Conservation (phyloP, 352 stramenopile genomes). For the Blastocystis sp. region DNA sequence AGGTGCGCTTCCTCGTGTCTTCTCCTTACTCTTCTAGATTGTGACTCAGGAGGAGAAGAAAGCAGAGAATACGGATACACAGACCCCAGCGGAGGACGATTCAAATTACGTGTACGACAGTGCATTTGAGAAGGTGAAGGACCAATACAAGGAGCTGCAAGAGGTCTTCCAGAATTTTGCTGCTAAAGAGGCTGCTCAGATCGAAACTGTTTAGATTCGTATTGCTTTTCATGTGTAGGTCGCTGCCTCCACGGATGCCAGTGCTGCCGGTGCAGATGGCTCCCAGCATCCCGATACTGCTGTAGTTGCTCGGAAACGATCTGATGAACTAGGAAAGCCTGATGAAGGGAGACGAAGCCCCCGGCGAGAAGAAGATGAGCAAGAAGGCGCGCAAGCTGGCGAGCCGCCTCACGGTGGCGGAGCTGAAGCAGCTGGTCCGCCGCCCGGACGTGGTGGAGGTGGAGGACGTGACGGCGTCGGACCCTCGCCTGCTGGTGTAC, state of each 20-base stretch:
- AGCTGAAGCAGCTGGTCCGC: constrained; percentile 88
- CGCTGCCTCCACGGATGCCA: neutral
- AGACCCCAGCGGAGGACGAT: neutral
- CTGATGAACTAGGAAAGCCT: constrained; percentile 41
- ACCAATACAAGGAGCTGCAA: constrained; percentile 55
- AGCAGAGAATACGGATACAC: neutral
- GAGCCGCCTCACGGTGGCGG: constrained; percentile 86
- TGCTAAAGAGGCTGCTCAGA: constrained; percentile 27
- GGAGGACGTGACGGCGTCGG: constrained; percentile 90
- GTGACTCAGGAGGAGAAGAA: constrained; percentile 11
- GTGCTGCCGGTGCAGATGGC: constrained; percentile 5
- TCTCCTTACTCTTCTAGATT: neutral
- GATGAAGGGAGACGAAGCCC: constrained; percentile 48
- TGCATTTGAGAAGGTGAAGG: constrained; percentile 46
- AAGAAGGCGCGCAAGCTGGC: constrained; percentile 89
- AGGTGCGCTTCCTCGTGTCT: neutral
- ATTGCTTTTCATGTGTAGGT: neutral
- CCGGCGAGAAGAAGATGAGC: constrained; percentile 74
- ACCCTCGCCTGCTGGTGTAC: constrained; percentile 89
- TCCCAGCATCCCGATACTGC: constrained; percentile 27
- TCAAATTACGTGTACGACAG: constrained; percentile 11
- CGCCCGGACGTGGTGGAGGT: constrained; percentile 89
- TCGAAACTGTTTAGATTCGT: neutral
- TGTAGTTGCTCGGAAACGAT: neutral
- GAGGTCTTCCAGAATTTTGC: constrained; percentile 67